Base-by-base conservation (phyloP, 1,284 basidiomycete species). In the Malassezia obtusa region DNA sequence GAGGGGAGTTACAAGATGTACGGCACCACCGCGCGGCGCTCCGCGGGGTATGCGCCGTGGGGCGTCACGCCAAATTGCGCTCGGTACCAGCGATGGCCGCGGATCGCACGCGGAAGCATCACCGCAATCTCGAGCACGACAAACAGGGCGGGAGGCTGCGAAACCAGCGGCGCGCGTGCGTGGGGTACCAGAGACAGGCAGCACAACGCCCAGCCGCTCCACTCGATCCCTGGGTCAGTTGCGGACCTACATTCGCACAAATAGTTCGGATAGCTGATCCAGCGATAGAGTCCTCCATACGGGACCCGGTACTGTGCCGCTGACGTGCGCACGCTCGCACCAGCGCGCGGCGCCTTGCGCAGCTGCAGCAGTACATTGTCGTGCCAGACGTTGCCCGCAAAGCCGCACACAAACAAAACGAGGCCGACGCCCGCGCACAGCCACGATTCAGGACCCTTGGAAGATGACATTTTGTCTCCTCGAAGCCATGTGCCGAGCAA, bases 221-320 rank as follows among this genome's bases (percentile, higher is more conserved):
- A 74, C 50, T 74, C 71, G 50, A 73, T 56, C 68, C 68, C 65
- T 71, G 57, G 14, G 25, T 14, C 33, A 21, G 30, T 19, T 15
- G 11, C 38, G 5, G 4, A 65, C 67, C 56, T 51, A 70, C 78
- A 94, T 75, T 92, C 89, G 75, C 85, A 89, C 45, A 89, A 77
- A 75, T 94, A 94, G 76, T 94, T 90, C 1, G 90, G 89, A 75
- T 84, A 91, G n/a, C 87, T 88, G 61, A 94, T 79, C 68, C 80
- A 82, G 44, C 75, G 68, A 77, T 87, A 94, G 28, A 92, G 77
- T 4, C 83, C 82, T 0, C 89, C 89, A 48, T 83, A 78, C 0
- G 90, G 90, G 58, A 94, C 84, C 4, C 82, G 82, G 71, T 94
- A 94, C 74, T 84, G 78, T 3, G 43, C 15, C 1, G 32, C 3